Conservation (phyloP, 2,329 filamentous ascomycete genomes). For the Ceratocystis smalleyi region DNA sequence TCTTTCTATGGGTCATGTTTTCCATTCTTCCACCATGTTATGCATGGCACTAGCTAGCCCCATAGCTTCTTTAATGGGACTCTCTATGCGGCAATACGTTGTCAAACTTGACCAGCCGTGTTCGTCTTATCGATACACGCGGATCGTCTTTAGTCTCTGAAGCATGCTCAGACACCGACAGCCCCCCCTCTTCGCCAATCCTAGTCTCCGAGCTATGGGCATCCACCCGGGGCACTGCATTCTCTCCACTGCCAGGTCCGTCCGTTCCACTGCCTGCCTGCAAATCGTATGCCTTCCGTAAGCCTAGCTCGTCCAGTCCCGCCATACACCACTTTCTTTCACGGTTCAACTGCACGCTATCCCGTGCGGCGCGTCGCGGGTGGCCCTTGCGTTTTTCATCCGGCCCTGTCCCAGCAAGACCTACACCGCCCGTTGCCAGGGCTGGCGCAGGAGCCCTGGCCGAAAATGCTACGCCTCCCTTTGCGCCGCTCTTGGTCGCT, state of each 20-base stretch:
- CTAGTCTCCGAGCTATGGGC: neutral
- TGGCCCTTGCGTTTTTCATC: conserved; percentile 10
- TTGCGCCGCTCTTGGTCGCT: neutral
- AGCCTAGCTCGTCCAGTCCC: conserved; percentile 9
- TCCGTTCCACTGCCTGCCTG: conserved; percentile 2
- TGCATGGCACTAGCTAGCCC: neutral
- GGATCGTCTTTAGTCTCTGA: neutral
- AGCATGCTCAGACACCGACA: neutral
- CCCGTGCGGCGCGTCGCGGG: conserved; percentile 9
- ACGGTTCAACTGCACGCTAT: conserved; percentile 13
- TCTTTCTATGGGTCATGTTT: neutral
- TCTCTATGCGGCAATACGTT: conserved; percentile 5
- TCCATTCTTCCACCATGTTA: neutral
- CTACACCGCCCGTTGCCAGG: neutral
- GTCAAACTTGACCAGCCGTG: conserved; percentile 9
- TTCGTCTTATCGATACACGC: neutral
- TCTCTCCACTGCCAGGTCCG: neutral
- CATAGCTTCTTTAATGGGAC: neutral
- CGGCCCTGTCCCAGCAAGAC: neutral
- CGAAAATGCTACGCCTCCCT: neutral
- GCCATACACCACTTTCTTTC: conserved; percentile 11
- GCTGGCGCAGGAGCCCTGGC: neutral
- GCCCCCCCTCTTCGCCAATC: neutral
- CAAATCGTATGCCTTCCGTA: conserved; percentile 7
- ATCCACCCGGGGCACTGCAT: conserved; percentile 6